Evolutionary conservation across 345 rosid genomes (phyloP).

Genomic region (Gossypium ekmanianum): DNA sequence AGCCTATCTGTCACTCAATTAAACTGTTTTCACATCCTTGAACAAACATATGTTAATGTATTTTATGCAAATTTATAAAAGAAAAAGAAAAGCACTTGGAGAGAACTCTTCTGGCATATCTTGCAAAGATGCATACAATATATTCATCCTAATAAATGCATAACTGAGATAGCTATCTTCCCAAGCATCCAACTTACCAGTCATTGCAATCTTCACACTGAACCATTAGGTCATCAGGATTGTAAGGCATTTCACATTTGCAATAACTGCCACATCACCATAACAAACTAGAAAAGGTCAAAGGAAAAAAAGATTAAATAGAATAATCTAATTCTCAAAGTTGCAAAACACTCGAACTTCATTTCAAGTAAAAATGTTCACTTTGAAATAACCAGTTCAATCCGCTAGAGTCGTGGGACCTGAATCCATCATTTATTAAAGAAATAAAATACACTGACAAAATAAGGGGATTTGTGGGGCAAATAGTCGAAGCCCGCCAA

Average conservation of each 20-base stretch:
- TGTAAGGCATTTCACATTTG: slow-evolving; percentile 99
- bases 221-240: slow-evolving; percentile 96
- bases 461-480: too few relatives aligned
- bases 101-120: neutral
- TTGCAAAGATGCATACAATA: neutral
- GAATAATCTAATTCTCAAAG: neutral
- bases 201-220: slow-evolving; percentile 94
- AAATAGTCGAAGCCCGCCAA: too few relatives aligned
- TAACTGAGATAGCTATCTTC: slow-evolving; percentile 1
- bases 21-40: neutral
- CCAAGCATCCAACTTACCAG: slow-evolving; percentile 48
- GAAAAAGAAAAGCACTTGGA: neutral
- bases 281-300: slow-evolving; percentile 5
- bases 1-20: neutral
- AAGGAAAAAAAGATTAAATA: neutral
- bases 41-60: neutral
- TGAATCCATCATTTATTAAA: too few relatives aligned
- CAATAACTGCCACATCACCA: slow-evolving; percentile 59
- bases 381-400: neutral
- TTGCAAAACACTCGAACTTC: neutral
- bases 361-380: neutral
- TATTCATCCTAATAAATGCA: neutral
- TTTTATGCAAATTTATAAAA: neutral
- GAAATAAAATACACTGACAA: too few relatives aligned
- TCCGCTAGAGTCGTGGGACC: neutral